Percentiles rank a stretch among this genome's conserved stretches.
phyloP scores from a whole-genome alignment of 257 asterid genomes.

The Jaltomata sinuosa region DNA sequence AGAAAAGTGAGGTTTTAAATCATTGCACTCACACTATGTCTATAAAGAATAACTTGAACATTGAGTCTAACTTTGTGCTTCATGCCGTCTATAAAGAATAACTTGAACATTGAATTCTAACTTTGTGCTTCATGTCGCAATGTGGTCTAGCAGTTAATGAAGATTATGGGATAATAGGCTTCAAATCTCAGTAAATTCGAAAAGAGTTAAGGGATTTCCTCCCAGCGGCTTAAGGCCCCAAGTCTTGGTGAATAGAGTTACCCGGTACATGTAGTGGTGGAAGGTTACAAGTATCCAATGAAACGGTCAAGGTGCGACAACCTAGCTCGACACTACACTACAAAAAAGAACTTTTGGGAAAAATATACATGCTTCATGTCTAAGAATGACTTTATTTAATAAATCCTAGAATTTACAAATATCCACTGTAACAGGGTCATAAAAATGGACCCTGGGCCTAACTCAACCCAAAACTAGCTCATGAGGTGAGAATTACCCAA shows the following conservation, averaged over 20 bases:
- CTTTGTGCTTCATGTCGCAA: not conserved
- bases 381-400: not conserved
- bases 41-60: too few species aligned
- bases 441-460: not conserved
- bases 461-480: not conserved
- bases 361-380: not conserved
- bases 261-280: not conserved
- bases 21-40: not conserved
- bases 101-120: not conserved
- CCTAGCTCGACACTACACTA: not conserved
- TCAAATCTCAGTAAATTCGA: not conserved
- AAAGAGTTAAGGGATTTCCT: not conserved
- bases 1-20: not conserved
- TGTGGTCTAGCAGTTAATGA: not conserved
- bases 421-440: not conserved
- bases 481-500: not conserved
- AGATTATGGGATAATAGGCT: not conserved
- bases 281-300: not conserved
- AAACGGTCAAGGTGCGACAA: not conserved
- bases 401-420: not conserved
- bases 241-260: not conserved
- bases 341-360: not conserved
- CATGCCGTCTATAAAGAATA: not conserved
- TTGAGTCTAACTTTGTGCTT: not conserved
- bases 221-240: not conserved